Base-by-base conservation (phyloP, 306 rosid genomes). In the Mimosa bimucronata region DNA sequence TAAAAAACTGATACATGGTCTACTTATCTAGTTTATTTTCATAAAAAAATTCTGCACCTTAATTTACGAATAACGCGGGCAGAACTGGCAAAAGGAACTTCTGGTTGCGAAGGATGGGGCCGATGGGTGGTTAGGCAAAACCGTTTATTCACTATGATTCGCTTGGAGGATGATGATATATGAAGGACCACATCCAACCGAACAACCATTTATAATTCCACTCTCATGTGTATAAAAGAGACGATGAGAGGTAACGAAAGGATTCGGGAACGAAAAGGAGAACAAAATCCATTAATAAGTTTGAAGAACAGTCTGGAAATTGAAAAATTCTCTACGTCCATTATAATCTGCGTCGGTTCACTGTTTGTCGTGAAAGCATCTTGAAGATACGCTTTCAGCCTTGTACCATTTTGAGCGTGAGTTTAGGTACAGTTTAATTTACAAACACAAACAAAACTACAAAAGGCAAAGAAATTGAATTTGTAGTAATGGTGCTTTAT, bases 401-500 rank as follows among this genome's bases (percentile, higher is more conserved):
- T 25, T 14, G n/a, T 28, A 14, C 41, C 69, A 64, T 64, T 15
- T 64, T 30, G 12, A 18, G 69, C 42, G 23, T 6, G 42, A 6
- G n/a, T 28, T 28, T 13, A 28, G 19, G 10, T 34, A 13, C 19
- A 28, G 14, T 28, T 28, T 26, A 14, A 26, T 11, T 26, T 26
- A 11, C 37, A 34, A 71, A 31, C 65, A 34, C 9, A 61, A 52
- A 25, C 8, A 58, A 42, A 45, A 45, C 8, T 25, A 58, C 0
- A 23, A 28, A 28, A 61, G 34, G 44, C 16, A 60, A 25, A 26
- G 25, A 45, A 57, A 25, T 19, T 65, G 21, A 16, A 55, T 52
- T 11, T 58, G 65, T 58, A 61, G 18, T 10, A 31, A 61, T 21
- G 71, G 45, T 80, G 70, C 8, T 71, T 84, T 71, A 76, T 84